A percentile compares a stretch with the other conserved stretches of the same genome.
These are phyloP conservation scores for Zymoseptoria tritici DNA, from an alignment of 2,329 filamentous ascomycete genomes.

Conservation along the genomic window DNA sequence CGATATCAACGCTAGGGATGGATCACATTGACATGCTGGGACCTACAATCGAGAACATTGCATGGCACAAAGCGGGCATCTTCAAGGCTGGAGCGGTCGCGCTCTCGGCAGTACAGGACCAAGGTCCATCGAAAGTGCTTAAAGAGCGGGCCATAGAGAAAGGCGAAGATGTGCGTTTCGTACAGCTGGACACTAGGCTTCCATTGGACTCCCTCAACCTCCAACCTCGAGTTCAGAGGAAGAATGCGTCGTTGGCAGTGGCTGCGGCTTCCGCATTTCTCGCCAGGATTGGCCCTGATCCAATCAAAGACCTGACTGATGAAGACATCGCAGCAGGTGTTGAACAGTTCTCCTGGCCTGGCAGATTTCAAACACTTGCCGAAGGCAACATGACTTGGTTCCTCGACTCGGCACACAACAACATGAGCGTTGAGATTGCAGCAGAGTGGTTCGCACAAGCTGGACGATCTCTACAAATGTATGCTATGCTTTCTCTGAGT, in stretches of 20 bases:
- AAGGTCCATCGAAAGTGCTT: slow-evolving; percentile 37
- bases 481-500: neutral
- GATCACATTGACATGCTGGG: slow-evolving; percentile 78
- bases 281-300: neutral
- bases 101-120: slow-evolving; percentile 45
- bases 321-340: slow-evolving; percentile 15
- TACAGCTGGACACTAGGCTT: slow-evolving; percentile 43
- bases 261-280: slow-evolving; percentile 28
- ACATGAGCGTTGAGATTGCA: slow-evolving; percentile 33
- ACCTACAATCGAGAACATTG: slow-evolving; percentile 67
- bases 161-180: slow-evolving; percentile 39
- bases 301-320: neutral
- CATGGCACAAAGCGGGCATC: slow-evolving; percentile 86
- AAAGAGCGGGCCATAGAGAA: slow-evolving; percentile 41
- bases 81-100: slow-evolving; percentile 59
- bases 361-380: slow-evolving; percentile 18
- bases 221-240: slow-evolving; percentile 53
- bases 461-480: neutral
- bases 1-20: slow-evolving; percentile 73
- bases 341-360: slow-evolving; percentile 18
- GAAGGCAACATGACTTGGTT: slow-evolving; percentile 29
- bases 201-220: slow-evolving; percentile 46
- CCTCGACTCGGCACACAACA: slow-evolving; percentile 39
- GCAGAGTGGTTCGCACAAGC: slow-evolving; percentile 33
- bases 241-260: slow-evolving; percentile 54